Conservation (phyloP, 1,284 basidiomycete species). For the Kalmanozyma brasiliensis region DNA sequence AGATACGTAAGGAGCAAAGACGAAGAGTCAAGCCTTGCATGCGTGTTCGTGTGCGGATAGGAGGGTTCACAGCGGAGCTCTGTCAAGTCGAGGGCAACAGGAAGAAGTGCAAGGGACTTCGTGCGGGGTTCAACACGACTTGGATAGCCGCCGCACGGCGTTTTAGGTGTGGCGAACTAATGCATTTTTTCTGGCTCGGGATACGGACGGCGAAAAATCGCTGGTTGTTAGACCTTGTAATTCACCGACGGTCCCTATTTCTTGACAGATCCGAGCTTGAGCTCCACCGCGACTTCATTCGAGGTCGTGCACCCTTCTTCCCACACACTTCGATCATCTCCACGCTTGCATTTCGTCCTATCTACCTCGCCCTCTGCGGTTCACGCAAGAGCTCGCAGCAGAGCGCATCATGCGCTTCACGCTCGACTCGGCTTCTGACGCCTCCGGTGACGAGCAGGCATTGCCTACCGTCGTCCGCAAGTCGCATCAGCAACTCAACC, state of each 20-base stretch:
- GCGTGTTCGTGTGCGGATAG: conserved; percentile 3
- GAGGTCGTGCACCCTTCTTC: neutral
- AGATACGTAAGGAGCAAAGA: neutral
- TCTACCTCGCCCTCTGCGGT: no score
- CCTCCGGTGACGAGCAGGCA: conserved; percentile 28
- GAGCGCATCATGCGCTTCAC: conserved; percentile 31
- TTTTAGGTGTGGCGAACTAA: conserved; percentile 11
- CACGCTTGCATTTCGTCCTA: no score
- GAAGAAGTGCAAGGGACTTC: neutral
- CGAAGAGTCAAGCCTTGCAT: conserved; percentile 9
- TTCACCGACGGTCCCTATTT: no score
- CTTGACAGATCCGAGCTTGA: neutral
- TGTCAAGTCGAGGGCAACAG: neutral
- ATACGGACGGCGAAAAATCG: neutral
- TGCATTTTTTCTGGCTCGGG: neutral
- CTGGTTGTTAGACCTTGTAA: neutral
- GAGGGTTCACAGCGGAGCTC: no score
- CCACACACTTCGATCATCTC: neutral
- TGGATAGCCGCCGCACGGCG: conserved; percentile 8
- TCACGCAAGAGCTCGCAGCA: no score
- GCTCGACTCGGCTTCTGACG: conserved; percentile 37
- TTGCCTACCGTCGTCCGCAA: conserved; percentile 25
- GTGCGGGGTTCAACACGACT: conserved; percentile 5
- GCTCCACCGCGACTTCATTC: neutral
- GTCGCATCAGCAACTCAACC: conserved; percentile 9